Percentiles rank a stretch among this genome's conserved stretches.
phyloP scores from a whole-genome alignment of 148 eudicot species.

The Fallopia convolvulus region DNA sequence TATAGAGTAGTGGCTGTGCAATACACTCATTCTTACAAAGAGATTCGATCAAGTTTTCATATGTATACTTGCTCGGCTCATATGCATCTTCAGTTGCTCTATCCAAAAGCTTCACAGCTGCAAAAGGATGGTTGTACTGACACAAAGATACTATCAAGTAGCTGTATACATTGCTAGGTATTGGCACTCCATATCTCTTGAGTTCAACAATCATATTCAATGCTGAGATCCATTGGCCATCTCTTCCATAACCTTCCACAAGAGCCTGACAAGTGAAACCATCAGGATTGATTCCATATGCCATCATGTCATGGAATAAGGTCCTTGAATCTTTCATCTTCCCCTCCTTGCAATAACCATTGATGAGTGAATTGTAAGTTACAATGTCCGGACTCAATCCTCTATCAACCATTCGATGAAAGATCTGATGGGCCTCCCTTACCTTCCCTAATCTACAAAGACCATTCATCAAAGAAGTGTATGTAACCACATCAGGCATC shows the following conservation, averaged over 20 bases:
- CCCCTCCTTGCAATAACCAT: slow-evolving; percentile 71
- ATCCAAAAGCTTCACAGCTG: slow-evolving; percentile 53
- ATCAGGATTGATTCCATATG: slow-evolving; percentile 45
- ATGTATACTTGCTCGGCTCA: slow-evolving; percentile 37
- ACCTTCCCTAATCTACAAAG: slow-evolving; percentile 67
- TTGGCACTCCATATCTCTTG: slow-evolving; percentile 36
- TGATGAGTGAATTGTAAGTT: slow-evolving; percentile 69
- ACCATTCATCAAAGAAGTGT: slow-evolving; percentile 74
- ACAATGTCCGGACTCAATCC: slow-evolving; percentile 63
- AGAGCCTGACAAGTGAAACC: slow-evolving; percentile 57
- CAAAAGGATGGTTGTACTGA: slow-evolving; percentile 51
- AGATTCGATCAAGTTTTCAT: slow-evolving; percentile 49
- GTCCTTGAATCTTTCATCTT: slow-evolving; percentile 64
- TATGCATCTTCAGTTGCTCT: slow-evolving; percentile 48
- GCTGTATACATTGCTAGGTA: slow-evolving; percentile 35
- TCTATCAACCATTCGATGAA: slow-evolving; percentile 52
- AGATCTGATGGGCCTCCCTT: slow-evolving; percentile 61
- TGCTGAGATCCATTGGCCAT: slow-evolving; percentile 55
- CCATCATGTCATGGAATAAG: slow-evolving; percentile 64
- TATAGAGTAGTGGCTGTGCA: slow-evolving; percentile 50
- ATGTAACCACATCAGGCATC: slow-evolving; percentile 63
- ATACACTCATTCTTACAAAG: slow-evolving; percentile 40
- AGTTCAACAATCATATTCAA: slow-evolving; percentile 62
- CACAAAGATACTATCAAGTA: slow-evolving; percentile 51
- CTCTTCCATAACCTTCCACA: slow-evolving; percentile 55